A percentile compares a stretch with the other conserved stretches of the same genome.
Conservation (phyloP, 2,329 filamentous ascomycete species). For the Cordyceps militaris region DNA sequence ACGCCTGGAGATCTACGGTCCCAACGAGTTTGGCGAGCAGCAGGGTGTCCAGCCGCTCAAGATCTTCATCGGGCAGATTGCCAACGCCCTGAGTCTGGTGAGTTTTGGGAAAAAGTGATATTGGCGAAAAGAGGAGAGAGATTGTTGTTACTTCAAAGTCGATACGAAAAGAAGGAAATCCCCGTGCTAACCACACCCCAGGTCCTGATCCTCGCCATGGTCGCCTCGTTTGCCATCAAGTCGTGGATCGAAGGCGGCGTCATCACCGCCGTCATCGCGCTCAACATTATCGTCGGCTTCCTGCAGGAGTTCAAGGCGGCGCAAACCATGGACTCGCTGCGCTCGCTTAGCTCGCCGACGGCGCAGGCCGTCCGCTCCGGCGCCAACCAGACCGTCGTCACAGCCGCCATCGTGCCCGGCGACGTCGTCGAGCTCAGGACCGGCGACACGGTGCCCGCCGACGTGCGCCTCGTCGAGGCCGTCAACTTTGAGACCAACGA, state of each 20-base stretch:
- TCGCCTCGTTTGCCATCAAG: conserved; percentile 48
- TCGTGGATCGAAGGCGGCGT: conserved; percentile 57
- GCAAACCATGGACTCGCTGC: conserved; percentile 43
- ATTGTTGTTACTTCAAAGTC: no score
- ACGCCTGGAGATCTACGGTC: conserved; percentile 50
- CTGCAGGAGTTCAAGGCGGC: conserved; percentile 40
- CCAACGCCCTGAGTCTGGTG: conserved; percentile 63
- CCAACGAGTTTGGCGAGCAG: conserved; percentile 56
- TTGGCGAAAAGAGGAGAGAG: background rate
- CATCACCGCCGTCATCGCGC: conserved; percentile 47
- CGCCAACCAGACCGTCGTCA: conserved; percentile 30
- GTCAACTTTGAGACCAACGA: conserved; percentile 65
- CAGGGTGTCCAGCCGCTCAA: conserved; percentile 53
- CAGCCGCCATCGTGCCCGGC: conserved; percentile 46
- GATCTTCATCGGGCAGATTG: conserved; percentile 58
- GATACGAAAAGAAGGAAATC: no score
- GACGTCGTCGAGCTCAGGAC: conserved; percentile 49
- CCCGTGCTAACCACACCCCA: conserved; percentile 17
- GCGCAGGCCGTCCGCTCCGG: conserved; percentile 37
- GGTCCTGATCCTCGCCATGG: conserved; percentile 51
- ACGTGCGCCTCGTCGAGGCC: conserved; percentile 48
- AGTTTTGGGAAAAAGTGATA: conserved; percentile 12
- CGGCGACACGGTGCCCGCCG: conserved; percentile 56
- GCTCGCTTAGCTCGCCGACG: conserved; percentile 36
- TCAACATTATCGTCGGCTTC: conserved; percentile 51